Conservation (phyloP, 805 yeast species). For the Sugiyamaella valdiviana region DNA sequence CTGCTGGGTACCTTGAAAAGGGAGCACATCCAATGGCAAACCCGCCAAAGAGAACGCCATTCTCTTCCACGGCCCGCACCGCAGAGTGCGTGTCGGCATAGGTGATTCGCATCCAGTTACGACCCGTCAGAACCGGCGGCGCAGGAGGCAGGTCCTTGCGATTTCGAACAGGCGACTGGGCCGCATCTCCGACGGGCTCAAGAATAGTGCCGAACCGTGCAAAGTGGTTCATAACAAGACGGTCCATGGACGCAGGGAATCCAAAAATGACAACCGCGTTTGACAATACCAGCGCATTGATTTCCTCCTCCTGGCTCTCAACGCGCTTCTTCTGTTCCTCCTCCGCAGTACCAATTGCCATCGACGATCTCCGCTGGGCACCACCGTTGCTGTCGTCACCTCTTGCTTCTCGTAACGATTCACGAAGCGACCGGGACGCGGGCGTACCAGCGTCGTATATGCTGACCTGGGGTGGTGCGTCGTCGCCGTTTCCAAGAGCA, state of each 20-base stretch:
- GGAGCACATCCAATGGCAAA: constrained; percentile 62
- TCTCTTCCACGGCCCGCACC: constrained; percentile 75
- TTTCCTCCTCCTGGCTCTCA: background rate
- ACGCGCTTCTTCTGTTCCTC: constrained; percentile 1
- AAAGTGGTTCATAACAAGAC: constrained; percentile 63
- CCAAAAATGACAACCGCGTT: constrained; percentile 82
- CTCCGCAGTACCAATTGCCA: constrained; percentile 25
- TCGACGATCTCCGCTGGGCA: background rate
- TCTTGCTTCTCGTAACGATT: background rate
- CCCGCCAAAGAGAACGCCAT: constrained; percentile 65
- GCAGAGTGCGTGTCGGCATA: constrained; percentile 72
- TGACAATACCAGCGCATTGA: constrained; percentile 20
- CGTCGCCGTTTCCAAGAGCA: constrained; percentile 2
- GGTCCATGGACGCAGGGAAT: constrained; percentile 71
- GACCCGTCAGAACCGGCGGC: constrained; percentile 73
- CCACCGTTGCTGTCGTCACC: background rate
- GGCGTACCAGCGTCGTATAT: constrained; percentile 20
- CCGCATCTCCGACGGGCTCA: constrained; percentile 45
- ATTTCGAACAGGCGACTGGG: constrained; percentile 20
- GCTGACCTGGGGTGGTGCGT: constrained; percentile 9
- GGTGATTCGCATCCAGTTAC: constrained; percentile 87
- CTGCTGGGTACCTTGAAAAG: constrained; percentile 36
- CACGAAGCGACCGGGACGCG: constrained; percentile 5
- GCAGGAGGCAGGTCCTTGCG: constrained; percentile 12
- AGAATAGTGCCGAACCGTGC: constrained; percentile 71